Evolutionary conservation across 495 filamentous ascomycete species (phyloP).

Genomic region (Trichoderma gamsii): DNA sequence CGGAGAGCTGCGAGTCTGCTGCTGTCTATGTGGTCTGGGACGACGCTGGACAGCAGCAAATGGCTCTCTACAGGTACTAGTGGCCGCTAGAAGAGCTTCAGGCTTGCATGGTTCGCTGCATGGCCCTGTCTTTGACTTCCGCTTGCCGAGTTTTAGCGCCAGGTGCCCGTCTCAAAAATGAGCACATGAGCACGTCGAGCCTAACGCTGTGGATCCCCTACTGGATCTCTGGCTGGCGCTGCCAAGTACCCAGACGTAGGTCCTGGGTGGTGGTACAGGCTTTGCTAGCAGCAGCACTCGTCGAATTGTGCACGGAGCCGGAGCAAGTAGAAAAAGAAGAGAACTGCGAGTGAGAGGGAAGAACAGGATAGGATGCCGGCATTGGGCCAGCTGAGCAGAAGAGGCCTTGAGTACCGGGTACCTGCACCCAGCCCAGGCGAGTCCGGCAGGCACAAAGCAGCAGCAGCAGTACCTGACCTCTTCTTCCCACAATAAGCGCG

Average conservation of each 20-base stretch:
- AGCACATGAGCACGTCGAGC: conserved; percentile 16
- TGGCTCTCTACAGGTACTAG: conserved; percentile 4
- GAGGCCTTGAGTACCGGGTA: neutral
- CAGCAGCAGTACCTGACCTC: neutral
- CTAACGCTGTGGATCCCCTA: conserved; percentile 13
- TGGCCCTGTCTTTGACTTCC: conserved; percentile 15
- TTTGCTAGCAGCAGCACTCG: neutral
- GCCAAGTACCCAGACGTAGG: neutral
- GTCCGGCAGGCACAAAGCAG: neutral
- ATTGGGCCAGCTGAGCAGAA: neutral
- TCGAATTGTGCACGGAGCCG: neutral
- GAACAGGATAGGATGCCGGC: neutral
- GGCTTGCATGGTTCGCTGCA: conserved; percentile 13
- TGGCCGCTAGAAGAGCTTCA: conserved; percentile 1
- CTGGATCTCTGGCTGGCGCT: neutral
- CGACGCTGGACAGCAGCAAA: neutral
- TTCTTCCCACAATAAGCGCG: neutral
- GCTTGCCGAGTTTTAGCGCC: conserved; percentile 18
- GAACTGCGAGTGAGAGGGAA: neutral
- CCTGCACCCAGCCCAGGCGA: neutral
- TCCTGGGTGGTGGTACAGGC: neutral
- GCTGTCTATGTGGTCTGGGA: neutral
- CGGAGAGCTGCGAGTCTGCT: neutral
- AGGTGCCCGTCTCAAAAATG: conserved; percentile 16
- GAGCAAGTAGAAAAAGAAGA: neutral